A percentile compares a stretch with the other conserved stretches of the same genome.
Evolutionary conservation across 805 yeast species (phyloP).

Genomic region (Debaryomyces maramus): DNA sequence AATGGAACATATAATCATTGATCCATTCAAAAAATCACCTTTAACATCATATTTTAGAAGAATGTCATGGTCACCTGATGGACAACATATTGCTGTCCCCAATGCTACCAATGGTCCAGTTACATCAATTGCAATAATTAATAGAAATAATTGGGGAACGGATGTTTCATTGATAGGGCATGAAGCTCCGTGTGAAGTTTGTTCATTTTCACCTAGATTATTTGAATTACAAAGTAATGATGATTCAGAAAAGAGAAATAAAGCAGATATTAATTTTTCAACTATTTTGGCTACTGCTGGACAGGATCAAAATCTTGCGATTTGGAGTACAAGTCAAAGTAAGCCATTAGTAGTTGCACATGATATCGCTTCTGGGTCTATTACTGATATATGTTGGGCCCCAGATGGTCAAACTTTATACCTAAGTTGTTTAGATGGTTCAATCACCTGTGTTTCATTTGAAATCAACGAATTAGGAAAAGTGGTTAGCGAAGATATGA

Average conservation of each 20-base stretch:
- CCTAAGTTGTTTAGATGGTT: slow-evolving; percentile 81
- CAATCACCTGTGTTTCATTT: slow-evolving; percentile 67
- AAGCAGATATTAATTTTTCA: slow-evolving; percentile 41
- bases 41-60: slow-evolving; percentile 86
- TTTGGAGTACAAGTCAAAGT: slow-evolving; percentile 80
- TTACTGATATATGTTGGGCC: slow-evolving; percentile 89
- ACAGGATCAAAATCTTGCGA: slow-evolving; percentile 82
- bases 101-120: slow-evolving; percentile 85
- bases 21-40: slow-evolving; percentile 88
- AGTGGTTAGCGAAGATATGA: slow-evolving; percentile 61
- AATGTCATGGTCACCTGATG: slow-evolving; percentile 90
- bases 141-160: slow-evolving; percentile 78
- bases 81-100: slow-evolving; percentile 82
- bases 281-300: slow-evolving; percentile 95
- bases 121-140: slow-evolving; percentile 68
- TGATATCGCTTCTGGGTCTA: slow-evolving; percentile 72
- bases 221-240: slow-evolving; percentile 40
- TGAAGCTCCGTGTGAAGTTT: slow-evolving; percentile 83
- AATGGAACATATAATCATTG: slow-evolving; percentile 76
- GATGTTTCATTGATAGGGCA: slow-evolving; percentile 78
- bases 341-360: slow-evolving; percentile 79
- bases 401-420: slow-evolving; percentile 76
- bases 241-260: slow-evolving; percentile 18
- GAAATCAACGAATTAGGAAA: slow-evolving; percentile 63
- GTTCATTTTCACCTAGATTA: slow-evolving; percentile 68